phyloP scores from a whole-genome alignment of 768 basidiomycete genomes.

The Rubroboletus pulcherrimus region DNA sequence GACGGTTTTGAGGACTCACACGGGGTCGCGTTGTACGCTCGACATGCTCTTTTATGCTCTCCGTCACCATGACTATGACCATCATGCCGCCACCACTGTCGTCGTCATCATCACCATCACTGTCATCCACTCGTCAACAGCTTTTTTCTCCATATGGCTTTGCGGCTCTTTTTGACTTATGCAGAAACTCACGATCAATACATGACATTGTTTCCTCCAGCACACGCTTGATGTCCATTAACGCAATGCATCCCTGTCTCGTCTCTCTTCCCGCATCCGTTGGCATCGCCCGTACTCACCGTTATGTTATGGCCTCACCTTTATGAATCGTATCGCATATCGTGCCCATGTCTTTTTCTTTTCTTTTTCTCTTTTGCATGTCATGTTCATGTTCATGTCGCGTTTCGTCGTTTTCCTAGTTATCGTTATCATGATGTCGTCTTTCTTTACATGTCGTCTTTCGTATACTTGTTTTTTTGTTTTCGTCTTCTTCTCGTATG shows the following conservation, averaged over 20 bases:
- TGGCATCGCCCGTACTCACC: neutral
- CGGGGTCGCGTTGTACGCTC: neutral
- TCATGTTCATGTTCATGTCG: too few species aligned
- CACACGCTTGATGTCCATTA: neutral
- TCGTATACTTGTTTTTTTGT: neutral
- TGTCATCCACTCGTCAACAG: neutral
- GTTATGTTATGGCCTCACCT: conserved; percentile 4
- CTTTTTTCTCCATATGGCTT: conserved; percentile 5
- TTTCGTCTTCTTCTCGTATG: neutral
- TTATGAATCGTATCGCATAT: neutral
- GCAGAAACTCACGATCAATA: conserved; percentile 5
- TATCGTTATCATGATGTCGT: neutral
- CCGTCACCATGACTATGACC: neutral
- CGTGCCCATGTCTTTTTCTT: neutral
- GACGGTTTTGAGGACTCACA: conserved; percentile 25
- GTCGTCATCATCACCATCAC: neutral
- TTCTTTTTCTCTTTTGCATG: too few species aligned
- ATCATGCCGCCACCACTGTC: neutral
- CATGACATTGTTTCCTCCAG: neutral
- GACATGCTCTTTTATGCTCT: neutral
- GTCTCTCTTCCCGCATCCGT: neutral
- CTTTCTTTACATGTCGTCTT: neutral
- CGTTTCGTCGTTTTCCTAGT: neutral
- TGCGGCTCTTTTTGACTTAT: conserved; percentile 16
- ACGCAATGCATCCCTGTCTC: neutral